Percentiles rank a stretch among this genome's conserved stretches.
phyloP scores from a whole-genome alignment of 1,284 basidiomycete species.

The Exsudoporus floridanus region DNA sequence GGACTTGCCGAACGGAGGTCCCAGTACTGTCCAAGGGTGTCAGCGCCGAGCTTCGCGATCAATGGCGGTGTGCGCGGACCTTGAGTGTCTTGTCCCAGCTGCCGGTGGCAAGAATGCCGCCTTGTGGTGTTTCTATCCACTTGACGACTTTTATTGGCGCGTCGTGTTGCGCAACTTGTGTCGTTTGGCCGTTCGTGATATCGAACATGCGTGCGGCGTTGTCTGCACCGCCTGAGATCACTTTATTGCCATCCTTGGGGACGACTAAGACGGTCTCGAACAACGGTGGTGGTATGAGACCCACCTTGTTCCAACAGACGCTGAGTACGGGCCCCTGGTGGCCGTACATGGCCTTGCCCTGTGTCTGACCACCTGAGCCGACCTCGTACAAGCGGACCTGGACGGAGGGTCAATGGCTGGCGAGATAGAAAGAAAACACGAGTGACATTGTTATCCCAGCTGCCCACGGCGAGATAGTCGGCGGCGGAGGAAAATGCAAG shows the following conservation, averaged over 20 bases:
- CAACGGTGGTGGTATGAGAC: conserved; percentile 8
- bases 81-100: conserved; percentile 89
- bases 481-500: conserved; percentile 50
- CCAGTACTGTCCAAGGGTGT: conserved; percentile 71
- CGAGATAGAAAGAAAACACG: neutral
- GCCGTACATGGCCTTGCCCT: conserved; percentile 75
- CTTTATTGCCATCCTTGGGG: conserved; percentile 67
- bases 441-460: conserved; percentile 61
- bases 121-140: conserved; percentile 67
- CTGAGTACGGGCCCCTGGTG: conserved; percentile 82
- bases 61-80: conserved; percentile 39
- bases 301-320: conserved; percentile 74
- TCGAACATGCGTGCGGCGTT: conserved; percentile 80
- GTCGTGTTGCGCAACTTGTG: conserved; percentile 78
- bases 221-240: conserved; percentile 80
- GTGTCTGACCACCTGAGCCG: conserved; percentile 51
- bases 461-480: conserved; percentile 57
- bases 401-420: conserved; percentile 5
- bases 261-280: conserved; percentile 6
- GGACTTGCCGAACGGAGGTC: conserved; percentile 76
- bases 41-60: neutral
- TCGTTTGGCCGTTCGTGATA: conserved; percentile 63
- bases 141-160: conserved; percentile 73
- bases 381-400: conserved; percentile 61
- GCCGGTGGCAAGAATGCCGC: conserved; percentile 77